phyloP scores from a whole-genome alignment of 208 protist species.

The Wallacemonas sp. region DNA sequence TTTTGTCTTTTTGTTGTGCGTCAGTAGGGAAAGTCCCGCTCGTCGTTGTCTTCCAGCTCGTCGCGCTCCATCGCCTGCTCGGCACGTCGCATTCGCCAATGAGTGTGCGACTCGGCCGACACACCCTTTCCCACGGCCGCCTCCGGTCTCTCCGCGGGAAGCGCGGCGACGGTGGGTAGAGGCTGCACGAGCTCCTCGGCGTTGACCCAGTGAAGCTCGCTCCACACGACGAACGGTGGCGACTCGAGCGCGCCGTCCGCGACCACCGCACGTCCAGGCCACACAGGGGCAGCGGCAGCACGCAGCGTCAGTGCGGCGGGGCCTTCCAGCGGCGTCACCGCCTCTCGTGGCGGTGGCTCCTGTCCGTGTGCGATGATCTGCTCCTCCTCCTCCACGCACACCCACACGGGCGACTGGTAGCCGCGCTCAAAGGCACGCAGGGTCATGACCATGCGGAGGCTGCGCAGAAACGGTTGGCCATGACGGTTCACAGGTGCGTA shows the following conservation, averaged over 20 bases:
- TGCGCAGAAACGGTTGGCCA: slow-evolving; percentile 33
- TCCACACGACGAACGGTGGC: slow-evolving; percentile 30
- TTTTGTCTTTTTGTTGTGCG: neutral
- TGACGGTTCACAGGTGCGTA: slow-evolving; percentile 54
- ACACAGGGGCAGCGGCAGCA: neutral
- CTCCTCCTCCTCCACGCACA: slow-evolving; percentile 25
- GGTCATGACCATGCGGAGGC: slow-evolving; percentile 40
- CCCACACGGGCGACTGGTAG: slow-evolving; percentile 51
- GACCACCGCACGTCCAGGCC: slow-evolving; percentile 10
- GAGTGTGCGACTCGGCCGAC: neutral
- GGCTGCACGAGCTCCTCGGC: slow-evolving; percentile 33
- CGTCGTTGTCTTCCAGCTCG: neutral
- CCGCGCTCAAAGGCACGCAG: slow-evolving; percentile 64
- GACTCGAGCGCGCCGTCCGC: slow-evolving; percentile 19
- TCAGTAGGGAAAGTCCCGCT: neutral
- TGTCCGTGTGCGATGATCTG: neutral
- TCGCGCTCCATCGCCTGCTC: neutral
- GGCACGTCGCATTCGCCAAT: neutral
- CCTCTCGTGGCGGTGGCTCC: neutral
- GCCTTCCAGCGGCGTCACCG: no score
- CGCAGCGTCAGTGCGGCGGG: slow-evolving; percentile 5
- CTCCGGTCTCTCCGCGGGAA: neutral
- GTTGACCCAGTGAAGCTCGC: slow-evolving; percentile 36
- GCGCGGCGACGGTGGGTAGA: neutral
- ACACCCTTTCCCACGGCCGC: neutral